Conservation (phyloP, 768 basidiomycete genomes). For the Glaciozyma martinii region DNA sequence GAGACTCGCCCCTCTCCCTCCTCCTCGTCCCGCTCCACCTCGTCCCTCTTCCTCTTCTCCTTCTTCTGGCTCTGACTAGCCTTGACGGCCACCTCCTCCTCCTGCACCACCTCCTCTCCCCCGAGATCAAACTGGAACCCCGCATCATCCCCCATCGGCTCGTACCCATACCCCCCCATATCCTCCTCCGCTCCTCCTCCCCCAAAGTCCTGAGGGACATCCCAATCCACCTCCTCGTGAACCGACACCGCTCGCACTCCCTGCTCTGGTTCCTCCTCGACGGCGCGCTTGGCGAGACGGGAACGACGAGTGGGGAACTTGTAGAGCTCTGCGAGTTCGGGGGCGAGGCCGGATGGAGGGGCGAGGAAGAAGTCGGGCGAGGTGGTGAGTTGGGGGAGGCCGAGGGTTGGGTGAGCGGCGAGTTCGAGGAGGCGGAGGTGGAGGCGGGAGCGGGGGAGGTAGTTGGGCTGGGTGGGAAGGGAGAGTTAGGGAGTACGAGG, state of each 20-base stretch:
- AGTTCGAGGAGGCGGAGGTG: slow-evolving; percentile 81
- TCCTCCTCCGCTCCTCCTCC: slow-evolving; percentile 21
- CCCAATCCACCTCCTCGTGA: not conserved
- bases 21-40: not conserved
- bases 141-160: not conserved
- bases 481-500: not conserved
- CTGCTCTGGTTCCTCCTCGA: not conserved
- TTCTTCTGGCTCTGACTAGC: slow-evolving; percentile 14
- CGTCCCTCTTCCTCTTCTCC: not conserved
- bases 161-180: slow-evolving; percentile 19
- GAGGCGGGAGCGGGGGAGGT: slow-evolving; percentile 71
- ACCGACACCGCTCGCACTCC: not conserved
- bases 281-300: slow-evolving; percentile 19
- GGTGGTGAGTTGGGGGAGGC: slow-evolving; percentile 63
- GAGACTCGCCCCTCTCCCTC: slow-evolving; percentile 11
- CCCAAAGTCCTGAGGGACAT: slow-evolving; percentile 17
- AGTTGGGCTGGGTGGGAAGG: slow-evolving; percentile 51
- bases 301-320: slow-evolving; percentile 44
- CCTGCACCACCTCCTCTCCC: slow-evolving; percentile 2
- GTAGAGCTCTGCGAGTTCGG: slow-evolving; percentile 75
- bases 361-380: slow-evolving; percentile 57
- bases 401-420: slow-evolving; percentile 78
- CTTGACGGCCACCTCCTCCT: not conserved
- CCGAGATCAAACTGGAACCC: slow-evolving; percentile 10
- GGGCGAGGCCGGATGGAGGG: slow-evolving; percentile 73